Evolutionary conservation across 1,284 basidiomycete genomes (phyloP), one percentile per base, ranked within the genome.

Genomic region (Meira nashicola): DNA sequence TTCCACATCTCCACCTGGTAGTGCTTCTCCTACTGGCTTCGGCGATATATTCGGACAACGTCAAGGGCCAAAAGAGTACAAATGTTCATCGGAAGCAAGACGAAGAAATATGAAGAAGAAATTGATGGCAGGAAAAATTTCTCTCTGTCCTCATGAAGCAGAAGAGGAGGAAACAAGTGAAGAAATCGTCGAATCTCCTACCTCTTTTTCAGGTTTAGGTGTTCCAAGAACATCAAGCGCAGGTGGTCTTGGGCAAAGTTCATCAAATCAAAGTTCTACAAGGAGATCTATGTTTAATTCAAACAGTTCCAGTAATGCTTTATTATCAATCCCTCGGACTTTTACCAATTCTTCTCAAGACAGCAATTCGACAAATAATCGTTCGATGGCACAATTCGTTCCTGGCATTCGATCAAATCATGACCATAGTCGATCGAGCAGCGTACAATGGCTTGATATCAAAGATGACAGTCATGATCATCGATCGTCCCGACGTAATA

Each of bases 391-490:
- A 14, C n/a, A 25, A 37, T 5, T 37, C 6, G 47, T 2, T 15
- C 15, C 47, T 15, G 23, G 21, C 15, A 39, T 25, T 39, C 50
- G 14, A 53, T 39, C 15, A 39, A 25, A 5, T n/a, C 50, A 21
- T 39, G 21, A 21, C 23, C 50, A 33, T 41, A n/a, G 11, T 38
- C 50, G 28, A 19, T 41, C n/a, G 6, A 48, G 47, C 8, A 63
- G 63, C 1, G 63, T 69, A 2, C 67, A 69, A 49, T 69, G 67
- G 67, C 59, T 67, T 17, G 67, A 69, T 39, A 64, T 69, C 39
- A 62, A 65, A 39, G 61, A 62, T 38, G 14, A 39, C 6, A 52
- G 57, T 0, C 58, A 67, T 44, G 63, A 63, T 8, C 61, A 53
- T 15, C 54, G 28, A 33, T 33, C 28, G 28, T 33, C 28, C 28